Percentiles rank a stretch among this genome's conserved stretches.
These are phyloP conservation scores for Phytophthora fragariaefolia DNA, from an alignment of 352 stramenopile species.

Conservation along the genomic window DNA sequence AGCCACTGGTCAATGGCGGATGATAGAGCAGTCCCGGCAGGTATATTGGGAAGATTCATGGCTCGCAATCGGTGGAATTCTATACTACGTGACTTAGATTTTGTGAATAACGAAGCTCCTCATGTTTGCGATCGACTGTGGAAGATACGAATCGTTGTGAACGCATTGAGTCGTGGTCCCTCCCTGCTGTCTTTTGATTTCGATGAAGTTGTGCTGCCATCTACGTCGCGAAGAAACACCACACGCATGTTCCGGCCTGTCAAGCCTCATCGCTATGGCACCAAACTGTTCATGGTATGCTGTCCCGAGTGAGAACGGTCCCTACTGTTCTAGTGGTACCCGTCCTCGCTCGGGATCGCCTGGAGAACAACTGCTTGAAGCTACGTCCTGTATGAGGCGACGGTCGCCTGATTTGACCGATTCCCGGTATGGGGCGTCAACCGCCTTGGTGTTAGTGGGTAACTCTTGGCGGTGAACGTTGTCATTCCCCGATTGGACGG, in stretches of 20 bases:
- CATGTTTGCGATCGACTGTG: constrained; percentile 20
- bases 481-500: too few species aligned
- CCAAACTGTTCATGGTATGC: constrained; percentile 27
- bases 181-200: constrained; percentile 32
- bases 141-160: constrained; percentile 26
- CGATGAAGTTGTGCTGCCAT: constrained; percentile 36
- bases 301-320: not conserved
- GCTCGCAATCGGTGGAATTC: constrained; percentile 20
- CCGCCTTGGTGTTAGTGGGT: not conserved
- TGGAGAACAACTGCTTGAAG: not conserved
- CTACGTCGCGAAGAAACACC: constrained; percentile 32
- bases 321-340: not conserved
- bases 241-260: constrained; percentile 38
- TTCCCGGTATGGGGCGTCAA: not conserved
- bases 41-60: constrained; percentile 32
- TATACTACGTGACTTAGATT: constrained; percentile 32
- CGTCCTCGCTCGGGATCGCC: not conserved
- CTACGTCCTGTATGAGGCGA: too few species aligned
- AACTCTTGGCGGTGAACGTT: not conserved
- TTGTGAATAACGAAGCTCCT: constrained; percentile 16
- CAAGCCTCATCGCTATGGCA: constrained; percentile 27
- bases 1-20: constrained; percentile 30
- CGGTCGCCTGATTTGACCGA: not conserved
- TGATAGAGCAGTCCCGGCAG: constrained; percentile 14
- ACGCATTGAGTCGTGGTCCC: constrained; percentile 17